These are phyloP conservation scores for Rhytidiadelphus loreus DNA, from an alignment of 225 moss, liverwort and hornwort species.

Conservation along the genomic window DNA sequence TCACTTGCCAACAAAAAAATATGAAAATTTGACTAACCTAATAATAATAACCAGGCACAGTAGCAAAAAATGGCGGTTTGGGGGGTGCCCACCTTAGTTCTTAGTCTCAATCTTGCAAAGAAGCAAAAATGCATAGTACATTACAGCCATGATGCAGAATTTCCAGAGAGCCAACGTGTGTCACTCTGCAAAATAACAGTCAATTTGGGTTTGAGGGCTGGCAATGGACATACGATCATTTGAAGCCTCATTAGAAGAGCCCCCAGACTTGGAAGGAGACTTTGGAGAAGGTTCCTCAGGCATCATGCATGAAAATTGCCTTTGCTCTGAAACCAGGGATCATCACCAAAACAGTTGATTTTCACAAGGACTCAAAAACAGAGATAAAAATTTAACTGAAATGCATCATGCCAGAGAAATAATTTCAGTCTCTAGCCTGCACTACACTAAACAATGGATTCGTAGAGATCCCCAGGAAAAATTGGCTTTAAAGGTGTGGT, in stretches of 20 bases:
- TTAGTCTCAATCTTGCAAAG: not conserved
- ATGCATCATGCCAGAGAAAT: not conserved
- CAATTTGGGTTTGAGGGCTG: not conserved
- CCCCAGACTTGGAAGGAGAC: not conserved
- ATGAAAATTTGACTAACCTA: not conserved
- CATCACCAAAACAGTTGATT: not conserved
- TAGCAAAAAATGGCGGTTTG: not conserved
- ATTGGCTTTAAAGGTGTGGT: not conserved
- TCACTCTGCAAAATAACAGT: not conserved
- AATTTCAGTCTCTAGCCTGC: not conserved
- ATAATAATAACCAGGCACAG: too few relatives aligned
- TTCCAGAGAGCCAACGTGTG: not conserved
- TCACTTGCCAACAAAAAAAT: not conserved
- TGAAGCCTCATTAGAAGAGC: not conserved
- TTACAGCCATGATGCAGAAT: not conserved
- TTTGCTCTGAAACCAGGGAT: slow-evolving; percentile 2
- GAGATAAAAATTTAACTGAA: not conserved
- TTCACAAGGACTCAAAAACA: not conserved
- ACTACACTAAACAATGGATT: not conserved
- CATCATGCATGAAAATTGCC: slow-evolving; percentile 22
- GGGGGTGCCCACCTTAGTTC: not conserved
- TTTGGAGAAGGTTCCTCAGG: not conserved
- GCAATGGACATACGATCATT: not conserved
- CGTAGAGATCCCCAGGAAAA: not conserved
- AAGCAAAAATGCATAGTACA: not conserved